Base-by-base conservation (phyloP, 768 basidiomycete species). In the Suillus subluteus region DNA sequence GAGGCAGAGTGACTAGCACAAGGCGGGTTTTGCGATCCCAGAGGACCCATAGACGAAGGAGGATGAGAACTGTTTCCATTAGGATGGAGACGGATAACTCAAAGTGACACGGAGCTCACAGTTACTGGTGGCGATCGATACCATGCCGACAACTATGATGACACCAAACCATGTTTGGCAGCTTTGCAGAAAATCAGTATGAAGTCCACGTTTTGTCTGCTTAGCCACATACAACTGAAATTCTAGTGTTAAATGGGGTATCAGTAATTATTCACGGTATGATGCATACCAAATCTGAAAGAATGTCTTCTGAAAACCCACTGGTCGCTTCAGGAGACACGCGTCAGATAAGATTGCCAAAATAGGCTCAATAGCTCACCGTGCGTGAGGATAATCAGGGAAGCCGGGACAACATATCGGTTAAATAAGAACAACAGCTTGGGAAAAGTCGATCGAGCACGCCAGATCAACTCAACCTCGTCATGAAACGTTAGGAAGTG, bases 21-120 rank as follows among this genome's bases (percentile, higher is more conserved):
- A 82, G 55, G 6, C 66, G 65, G n/a, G 69, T 73, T 1, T 40
- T 44, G 13, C 75, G 72, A 46, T 73, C 75, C 72, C 81, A 81
- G 6, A 81, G 68, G 30, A 78, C 69, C 82, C 82, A 82, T 9
- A 82, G 37, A 2, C 79, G 77, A n/a, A 82, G 70, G 43, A 82
- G 68, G 13, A 82, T 71, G 26, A 82, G 73, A 66, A 81, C 82
- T 82, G 40, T 59, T 26, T 58, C 3, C 15, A 48, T n/a, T 12
- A 21, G 67, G 48, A 69, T 16, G 12, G 35, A 50, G 44, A 62
- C 35, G 16, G 23, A 26, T 23, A 26, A 16, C 9, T 40, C 55
- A 61, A 56, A n/a, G 56, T 38, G 7, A 2, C n/a, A 21, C 35
- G 7, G n/a, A 21, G 1, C 75, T 69, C 59, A 81, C 81, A 82